Conservation (phyloP, 305 asterid genomes). For the Rubia occidens region DNA sequence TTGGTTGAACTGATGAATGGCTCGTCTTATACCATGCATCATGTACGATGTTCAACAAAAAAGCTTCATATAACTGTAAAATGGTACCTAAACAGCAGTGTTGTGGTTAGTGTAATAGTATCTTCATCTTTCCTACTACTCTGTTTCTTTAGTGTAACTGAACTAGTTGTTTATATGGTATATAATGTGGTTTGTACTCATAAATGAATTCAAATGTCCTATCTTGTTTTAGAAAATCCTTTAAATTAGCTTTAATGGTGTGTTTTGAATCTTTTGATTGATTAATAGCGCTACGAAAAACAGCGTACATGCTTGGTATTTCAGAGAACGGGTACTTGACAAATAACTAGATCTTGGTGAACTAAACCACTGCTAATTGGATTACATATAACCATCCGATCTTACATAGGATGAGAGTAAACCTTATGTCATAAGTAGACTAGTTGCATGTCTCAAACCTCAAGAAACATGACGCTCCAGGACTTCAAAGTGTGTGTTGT, state of each 20-base stretch:
- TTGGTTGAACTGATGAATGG: neutral
- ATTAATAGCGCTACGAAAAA: no score
- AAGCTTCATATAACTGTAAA: neutral
- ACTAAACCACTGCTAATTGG: neutral
- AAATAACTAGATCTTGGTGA: neutral
- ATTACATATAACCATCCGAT: neutral
- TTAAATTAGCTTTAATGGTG: no score
- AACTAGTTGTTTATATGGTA: neutral
- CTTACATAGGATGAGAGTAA: neutral
- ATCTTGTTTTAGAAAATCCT: neutral
- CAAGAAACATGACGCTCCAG: conserved; percentile 6
- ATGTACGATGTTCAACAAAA: neutral
- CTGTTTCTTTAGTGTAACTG: neutral
- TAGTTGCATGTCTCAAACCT: neutral
- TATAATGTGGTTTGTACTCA: neutral
- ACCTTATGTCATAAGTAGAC: neutral
- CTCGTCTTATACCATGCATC: conserved; percentile 2
- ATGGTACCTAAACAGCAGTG: neutral
- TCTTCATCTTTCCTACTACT: neutral
- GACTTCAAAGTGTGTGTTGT: neutral
- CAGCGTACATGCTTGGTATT: neutral
- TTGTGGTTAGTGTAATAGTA: neutral
- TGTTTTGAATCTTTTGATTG: no score
- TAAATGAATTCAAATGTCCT: neutral
- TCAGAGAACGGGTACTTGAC: neutral